Percentiles rank a stretch among this genome's conserved stretches.
Evolutionary conservation across 306 rosid species (phyloP).

Genomic region (Delonix regia): DNA sequence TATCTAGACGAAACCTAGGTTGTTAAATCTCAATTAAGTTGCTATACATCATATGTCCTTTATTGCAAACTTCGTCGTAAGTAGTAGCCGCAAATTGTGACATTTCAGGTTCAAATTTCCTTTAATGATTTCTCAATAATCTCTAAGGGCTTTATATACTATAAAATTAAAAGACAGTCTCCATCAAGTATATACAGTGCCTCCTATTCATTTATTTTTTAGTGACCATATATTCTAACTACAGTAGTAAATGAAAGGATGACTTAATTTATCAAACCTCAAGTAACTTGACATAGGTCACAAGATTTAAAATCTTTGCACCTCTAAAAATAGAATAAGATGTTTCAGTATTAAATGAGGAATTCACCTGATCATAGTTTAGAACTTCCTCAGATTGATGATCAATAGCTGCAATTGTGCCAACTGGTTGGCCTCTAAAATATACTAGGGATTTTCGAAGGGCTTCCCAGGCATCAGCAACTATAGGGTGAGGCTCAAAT

Average conservation of each 20-base stretch:
- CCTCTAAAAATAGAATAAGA: not conserved
- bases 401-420: slow-evolving; percentile 85
- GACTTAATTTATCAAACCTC: not conserved
- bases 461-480: slow-evolving; percentile 92
- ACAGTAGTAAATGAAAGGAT: not conserved
- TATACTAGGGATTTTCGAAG: slow-evolving; percentile 72
- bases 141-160: not conserved
- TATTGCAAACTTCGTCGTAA: not conserved
- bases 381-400: slow-evolving; percentile 84
- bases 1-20: not conserved
- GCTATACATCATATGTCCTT: not conserved
- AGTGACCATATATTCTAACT: too few relatives aligned
- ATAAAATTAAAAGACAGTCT: not conserved
- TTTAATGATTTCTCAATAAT: not conserved
- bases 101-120: slow-evolving; percentile 25
- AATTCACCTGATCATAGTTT: slow-evolving; percentile 81
- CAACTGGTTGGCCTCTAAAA: slow-evolving; percentile 75
- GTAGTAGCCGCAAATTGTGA: not conserved
- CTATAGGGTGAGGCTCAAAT: slow-evolving; percentile 87
- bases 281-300: slow-evolving; percentile 6
- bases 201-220: slow-evolving; percentile 6
- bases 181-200: not conserved
- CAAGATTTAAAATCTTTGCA: not conserved
- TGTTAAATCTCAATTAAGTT: not conserved
- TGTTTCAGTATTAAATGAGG: not conserved